Base-by-base conservation (phyloP, 2,329 filamentous ascomycete genomes). In the Penicillium olsonii region DNA sequence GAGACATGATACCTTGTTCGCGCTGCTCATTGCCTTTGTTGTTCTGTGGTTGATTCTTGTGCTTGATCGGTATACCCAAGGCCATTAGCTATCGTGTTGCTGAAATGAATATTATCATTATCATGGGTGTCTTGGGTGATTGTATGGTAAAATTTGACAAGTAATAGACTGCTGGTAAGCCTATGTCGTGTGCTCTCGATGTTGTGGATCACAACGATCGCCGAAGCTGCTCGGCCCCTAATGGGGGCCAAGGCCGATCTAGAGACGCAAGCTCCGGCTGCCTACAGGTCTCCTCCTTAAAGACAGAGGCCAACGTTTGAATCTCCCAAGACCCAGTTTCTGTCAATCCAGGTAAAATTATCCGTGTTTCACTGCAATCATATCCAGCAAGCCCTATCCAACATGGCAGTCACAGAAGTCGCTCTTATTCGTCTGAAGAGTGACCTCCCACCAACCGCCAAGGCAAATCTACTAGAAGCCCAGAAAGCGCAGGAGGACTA, bases 341-440 rank as follows among this genome's bases (percentile, higher is more conserved):
- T 24, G 22, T 5, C 22, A 24, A 24, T 24, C 8, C 22, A 8
- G 8, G 8, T 5, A 8, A 24, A 24, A 5, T 24, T 24, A 24
- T 8, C 8, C 8, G 5, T 24, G 8, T 24, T 8, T 24, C 22
- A 24, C 8, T 24, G 4, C 5, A 8, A 5, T 4, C 22, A 24
- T 24, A 4, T 24, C 22, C 4, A 24, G 22, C 4, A 5, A 24
- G 4, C 8, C 22, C 22, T 37, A n/a, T 5, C 22, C 4, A 19
- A 20, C 41, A 55, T 56, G 54, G 41, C 54, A 2, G 24, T 56
- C 44, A 77, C 75, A n/a, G 75, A 79, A 57, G 55, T 79, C 33
- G 75, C 75, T 3, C 68, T 74, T 29, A 66, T 78, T 5, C 69
- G 63, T 17, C 60, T 77, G 24, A 63, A 62, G 12, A 19, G 57